These are phyloP conservation scores for Odontarrhena argentea DNA, from an alignment of 345 rosid species.

Conservation along the genomic window DNA sequence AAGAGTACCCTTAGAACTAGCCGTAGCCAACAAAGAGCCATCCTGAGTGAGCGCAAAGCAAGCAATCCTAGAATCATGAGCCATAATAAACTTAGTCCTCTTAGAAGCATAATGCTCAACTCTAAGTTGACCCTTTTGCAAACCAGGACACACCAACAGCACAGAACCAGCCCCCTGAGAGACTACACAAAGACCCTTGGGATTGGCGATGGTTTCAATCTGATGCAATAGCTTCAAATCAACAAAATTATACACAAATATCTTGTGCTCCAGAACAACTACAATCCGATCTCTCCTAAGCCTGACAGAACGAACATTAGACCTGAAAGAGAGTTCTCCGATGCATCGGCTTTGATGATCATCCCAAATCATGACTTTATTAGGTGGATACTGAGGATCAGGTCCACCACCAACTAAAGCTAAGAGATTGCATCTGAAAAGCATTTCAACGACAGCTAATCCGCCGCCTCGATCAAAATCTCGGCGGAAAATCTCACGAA, in stretches of 20 bases:
- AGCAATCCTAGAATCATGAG: conserved; percentile 93
- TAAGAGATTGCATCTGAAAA: conserved; percentile 85
- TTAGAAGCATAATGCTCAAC: conserved; percentile 86
- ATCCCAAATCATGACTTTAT: conserved; percentile 94
- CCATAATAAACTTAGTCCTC: conserved; percentile 87
- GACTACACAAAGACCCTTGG: conserved; percentile 88
- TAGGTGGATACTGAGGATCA: conserved; percentile 81
- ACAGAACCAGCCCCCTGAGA: conserved; percentile 77
- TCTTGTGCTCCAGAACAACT: conserved; percentile 81
- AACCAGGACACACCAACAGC: conserved; percentile 82
- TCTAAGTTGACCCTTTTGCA: conserved; percentile 90
- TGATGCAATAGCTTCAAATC: conserved; percentile 85
- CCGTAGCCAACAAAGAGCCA: conserved; percentile 82
- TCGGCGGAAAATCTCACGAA: conserved; percentile 92
- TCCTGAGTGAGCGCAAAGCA: conserved; percentile 85
- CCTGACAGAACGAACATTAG: conserved; percentile 80
- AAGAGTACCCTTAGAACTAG: conserved; percentile 89
- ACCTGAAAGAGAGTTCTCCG: conserved; percentile 87
- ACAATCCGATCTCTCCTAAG: conserved; percentile 78
- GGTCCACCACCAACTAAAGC: conserved; percentile 93
- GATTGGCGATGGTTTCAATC: conserved; percentile 85
- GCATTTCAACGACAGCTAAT: conserved; percentile 81
- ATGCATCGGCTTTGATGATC: conserved; percentile 84
- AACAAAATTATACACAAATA: conserved; percentile 80
- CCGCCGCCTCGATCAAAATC: conserved; percentile 83